phyloP scores from a whole-genome alignment of 2,329 filamentous ascomycete species.

The Cytospora leucostoma region DNA sequence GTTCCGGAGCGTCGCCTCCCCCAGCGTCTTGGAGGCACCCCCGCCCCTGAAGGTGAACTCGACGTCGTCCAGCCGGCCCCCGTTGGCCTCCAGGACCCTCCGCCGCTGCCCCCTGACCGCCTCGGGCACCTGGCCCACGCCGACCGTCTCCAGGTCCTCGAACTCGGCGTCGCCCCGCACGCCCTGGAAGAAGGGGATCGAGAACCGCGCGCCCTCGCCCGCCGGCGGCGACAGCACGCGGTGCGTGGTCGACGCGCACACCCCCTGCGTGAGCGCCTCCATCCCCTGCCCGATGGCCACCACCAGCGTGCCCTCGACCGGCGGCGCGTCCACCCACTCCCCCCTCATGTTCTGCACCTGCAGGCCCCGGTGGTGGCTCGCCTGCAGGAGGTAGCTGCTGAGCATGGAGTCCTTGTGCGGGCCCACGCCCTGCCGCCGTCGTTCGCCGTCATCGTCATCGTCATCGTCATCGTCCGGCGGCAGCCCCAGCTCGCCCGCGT shows the following conservation, averaged over 20 bases:
- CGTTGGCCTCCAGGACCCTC: slow-evolving; percentile 56
- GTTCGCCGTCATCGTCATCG: slow-evolving; percentile 69
- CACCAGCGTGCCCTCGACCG: slow-evolving; percentile 74
- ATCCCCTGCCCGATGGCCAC: slow-evolving; percentile 87
- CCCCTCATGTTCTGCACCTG: slow-evolving; percentile 81
- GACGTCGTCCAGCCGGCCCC: slow-evolving; percentile 69
- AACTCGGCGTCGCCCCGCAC: slow-evolving; percentile 78
- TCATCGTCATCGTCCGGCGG: slow-evolving; percentile 34
- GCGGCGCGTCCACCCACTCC: slow-evolving; percentile 80
- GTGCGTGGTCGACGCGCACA: slow-evolving; percentile 81
- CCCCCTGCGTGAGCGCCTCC: slow-evolving; percentile 80
- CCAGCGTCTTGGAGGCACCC: slow-evolving; percentile 65
- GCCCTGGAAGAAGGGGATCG: slow-evolving; percentile 86
- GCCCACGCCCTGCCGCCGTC: slow-evolving; percentile 69
- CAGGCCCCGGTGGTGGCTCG: slow-evolving; percentile 71
- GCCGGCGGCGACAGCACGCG: slow-evolving; percentile 73
- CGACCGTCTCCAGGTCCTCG: slow-evolving; percentile 68
- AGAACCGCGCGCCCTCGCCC: slow-evolving; percentile 72
- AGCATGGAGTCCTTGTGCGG: slow-evolving; percentile 85
- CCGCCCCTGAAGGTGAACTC: slow-evolving; percentile 84
- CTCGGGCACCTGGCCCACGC: slow-evolving; percentile 61
- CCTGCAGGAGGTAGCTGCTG: slow-evolving; percentile 79
- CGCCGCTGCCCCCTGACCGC: slow-evolving; percentile 63
- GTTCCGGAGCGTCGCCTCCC: slow-evolving; percentile 83
- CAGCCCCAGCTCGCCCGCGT: slow-evolving; percentile 60